Conservation (phyloP, 2,329 filamentous ascomycete species). For the Pestalotiopsis sp. region DNA sequence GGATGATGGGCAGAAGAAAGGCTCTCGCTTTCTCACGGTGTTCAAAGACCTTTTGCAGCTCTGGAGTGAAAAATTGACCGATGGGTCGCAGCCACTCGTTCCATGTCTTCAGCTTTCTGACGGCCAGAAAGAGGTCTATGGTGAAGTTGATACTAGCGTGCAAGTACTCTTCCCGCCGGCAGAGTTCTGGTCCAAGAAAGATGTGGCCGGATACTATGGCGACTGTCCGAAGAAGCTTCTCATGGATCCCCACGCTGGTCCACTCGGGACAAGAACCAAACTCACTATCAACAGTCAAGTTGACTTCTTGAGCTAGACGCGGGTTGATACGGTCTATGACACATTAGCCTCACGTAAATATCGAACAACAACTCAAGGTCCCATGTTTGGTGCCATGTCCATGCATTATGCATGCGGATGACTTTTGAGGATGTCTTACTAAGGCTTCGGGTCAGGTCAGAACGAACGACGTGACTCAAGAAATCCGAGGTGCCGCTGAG, state of each 20-base stretch:
- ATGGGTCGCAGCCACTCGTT: conserved; percentile 36
- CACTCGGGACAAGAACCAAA: conserved; percentile 42
- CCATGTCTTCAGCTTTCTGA: conserved; percentile 26
- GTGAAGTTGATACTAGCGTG: conserved; percentile 50
- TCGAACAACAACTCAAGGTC: background rate
- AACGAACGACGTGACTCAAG: no score
- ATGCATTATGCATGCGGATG: no score
- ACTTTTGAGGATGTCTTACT: no score
- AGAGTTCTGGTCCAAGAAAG: conserved; percentile 50
- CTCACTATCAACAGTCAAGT: conserved; percentile 32
- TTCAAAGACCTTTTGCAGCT: conserved; percentile 34
- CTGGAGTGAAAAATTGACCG: conserved; percentile 32
- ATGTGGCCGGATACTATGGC: conserved; percentile 48
- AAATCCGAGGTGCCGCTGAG: no score
- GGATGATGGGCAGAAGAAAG: conserved; percentile 32
- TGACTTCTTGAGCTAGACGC: conserved; percentile 39
- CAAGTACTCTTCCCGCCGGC: conserved; percentile 45
- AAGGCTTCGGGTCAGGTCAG: no score
- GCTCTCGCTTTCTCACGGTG: conserved; percentile 34
- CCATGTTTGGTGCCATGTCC: no score
- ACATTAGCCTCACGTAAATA: background rate
- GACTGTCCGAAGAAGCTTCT: conserved; percentile 45
- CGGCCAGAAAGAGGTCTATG: conserved; percentile 41
- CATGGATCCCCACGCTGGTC: conserved; percentile 41
- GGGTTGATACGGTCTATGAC: conserved; percentile 35